A percentile compares a stretch with the other conserved stretches of the same genome.
Evolutionary conservation across 305 asterid genomes (phyloP).

Genomic region (Fraxinus sp.): DNA sequence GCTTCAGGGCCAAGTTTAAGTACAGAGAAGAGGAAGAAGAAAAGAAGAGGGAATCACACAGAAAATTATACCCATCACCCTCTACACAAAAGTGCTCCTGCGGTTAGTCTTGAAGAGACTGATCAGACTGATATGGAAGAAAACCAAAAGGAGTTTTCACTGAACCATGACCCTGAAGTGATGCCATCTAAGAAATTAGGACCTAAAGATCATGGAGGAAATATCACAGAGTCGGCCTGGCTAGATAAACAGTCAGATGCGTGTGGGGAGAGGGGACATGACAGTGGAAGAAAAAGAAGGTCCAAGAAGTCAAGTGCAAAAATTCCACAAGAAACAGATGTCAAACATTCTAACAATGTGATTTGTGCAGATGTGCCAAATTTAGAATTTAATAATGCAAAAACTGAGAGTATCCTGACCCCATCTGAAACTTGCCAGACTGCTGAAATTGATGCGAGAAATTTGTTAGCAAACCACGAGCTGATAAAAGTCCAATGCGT

Average conservation of each 20-base stretch:
- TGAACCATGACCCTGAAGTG: constrained; percentile 19
- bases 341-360: not conserved
- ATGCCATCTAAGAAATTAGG: constrained; percentile 18
- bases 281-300: constrained; percentile 18
- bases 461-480: constrained; percentile 13
- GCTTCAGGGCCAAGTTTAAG: not conserved
- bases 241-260: not conserved
- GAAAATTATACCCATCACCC: not conserved
- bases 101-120: not conserved
- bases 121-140: constrained; percentile 15
- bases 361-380: constrained; percentile 1
- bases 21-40: constrained; percentile 18
- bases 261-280: not conserved
- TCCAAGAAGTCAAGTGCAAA: constrained; percentile 21
- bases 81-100: not conserved
- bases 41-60: not conserved
- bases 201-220: constrained; percentile 1
- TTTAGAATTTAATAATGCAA: constrained; percentile 12
- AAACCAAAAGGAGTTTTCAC: constrained; percentile 17
- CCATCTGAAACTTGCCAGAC: constrained; percentile 11
- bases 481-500: not conserved
- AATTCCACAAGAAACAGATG: not conserved
- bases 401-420: constrained; percentile 17
- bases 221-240: not conserved
- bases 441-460: constrained; percentile 9